Base-by-base conservation (phyloP, 1,284 basidiomycete genomes). In the Apiotrichum brassicae region DNA sequence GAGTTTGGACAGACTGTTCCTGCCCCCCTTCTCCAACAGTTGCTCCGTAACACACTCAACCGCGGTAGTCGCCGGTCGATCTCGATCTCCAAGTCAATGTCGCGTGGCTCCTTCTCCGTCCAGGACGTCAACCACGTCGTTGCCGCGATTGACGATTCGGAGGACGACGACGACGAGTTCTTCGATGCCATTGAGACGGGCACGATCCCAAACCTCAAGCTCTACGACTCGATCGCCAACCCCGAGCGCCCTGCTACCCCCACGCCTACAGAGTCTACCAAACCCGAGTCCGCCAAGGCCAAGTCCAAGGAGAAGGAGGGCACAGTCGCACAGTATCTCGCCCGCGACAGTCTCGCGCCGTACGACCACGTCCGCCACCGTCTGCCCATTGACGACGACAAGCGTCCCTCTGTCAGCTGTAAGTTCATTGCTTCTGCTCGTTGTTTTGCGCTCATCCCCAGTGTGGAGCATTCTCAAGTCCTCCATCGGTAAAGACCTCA, bases 381-480 rank as follows among this genome's bases (percentile, higher is more conserved):
- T 33, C 74, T 97, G 33, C 79, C 83, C 1, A 81, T 97, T 48
- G 78, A 78, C 34, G 81, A 76, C 46, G 90, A 94, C 63, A 83
- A 94, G 56, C 75, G 92, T 33, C 94, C 93, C 11, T 84, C 84
- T 35, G 90, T 92, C 56, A 92, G 87, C 67, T 76, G 65, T 67
- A 39, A 60, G 65, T 50, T 67, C 76, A 7, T 60, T 60, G 35
- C 54, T 59, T 40, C 34, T 32, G 40, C 16, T 16, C n/a, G n/a
- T n/a, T n/a, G n/a, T 30, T 14, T 13, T 34, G 19, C 11, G 9
- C 49, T 25, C 23, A 44, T n/a, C 12, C 1, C 16, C 32, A 68
- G 63, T 98, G 40, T 98, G 94, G 94, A 84, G 84, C 28, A 93
- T 97, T 52, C 76, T 98, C 75, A 98, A 97, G 76, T 85, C 88